Percentiles rank a stretch among this genome's conserved stretches.
These are phyloP conservation scores for Aphanomyces stellatus DNA, from an alignment of 352 stramenopile genomes.

Conservation along the genomic window DNA sequence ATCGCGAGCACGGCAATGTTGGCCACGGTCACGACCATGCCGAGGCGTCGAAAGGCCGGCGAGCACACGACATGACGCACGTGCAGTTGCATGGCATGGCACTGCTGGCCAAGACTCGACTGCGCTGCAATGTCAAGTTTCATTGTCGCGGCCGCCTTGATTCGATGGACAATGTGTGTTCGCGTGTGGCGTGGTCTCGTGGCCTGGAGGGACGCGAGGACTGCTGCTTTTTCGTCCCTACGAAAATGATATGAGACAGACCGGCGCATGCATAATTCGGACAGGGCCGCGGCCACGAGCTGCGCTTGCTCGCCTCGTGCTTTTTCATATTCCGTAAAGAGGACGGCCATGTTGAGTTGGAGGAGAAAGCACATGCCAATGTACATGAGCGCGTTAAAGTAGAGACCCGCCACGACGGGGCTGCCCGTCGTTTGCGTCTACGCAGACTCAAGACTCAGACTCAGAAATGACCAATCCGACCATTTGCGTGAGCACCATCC, in stretches of 20 bases:
- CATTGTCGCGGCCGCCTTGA: neutral
- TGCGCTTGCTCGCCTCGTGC: slow-evolving; percentile 18
- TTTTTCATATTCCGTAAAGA: slow-evolving; percentile 48
- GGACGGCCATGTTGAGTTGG: slow-evolving; percentile 85
- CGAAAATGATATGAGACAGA: neutral
- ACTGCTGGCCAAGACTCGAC: neutral
- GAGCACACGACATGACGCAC: slow-evolving; percentile 23
- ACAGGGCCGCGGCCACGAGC: neutral
- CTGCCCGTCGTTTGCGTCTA: slow-evolving; percentile 36
- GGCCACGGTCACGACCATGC: slow-evolving; percentile 57
- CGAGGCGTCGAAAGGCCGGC: slow-evolving; percentile 36
- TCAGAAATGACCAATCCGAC: slow-evolving; percentile 23
- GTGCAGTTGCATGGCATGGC: neutral
- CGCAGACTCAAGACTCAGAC: neutral
- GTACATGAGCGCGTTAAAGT: slow-evolving; percentile 84
- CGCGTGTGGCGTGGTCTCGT: neutral
- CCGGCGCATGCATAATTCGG: neutral
- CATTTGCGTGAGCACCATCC: slow-evolving; percentile 63
- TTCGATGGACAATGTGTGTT: neutral
- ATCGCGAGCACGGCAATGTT: slow-evolving; percentile 81
- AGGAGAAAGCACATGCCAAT: slow-evolving; percentile 88
- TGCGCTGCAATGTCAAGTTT: neutral
- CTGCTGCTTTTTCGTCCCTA: neutral
- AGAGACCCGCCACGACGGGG: slow-evolving; percentile 44
- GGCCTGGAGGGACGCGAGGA: neutral